Conservation (phyloP, 2,329 filamentous ascomycete genomes). For the Ophioceras dolichostomum region DNA sequence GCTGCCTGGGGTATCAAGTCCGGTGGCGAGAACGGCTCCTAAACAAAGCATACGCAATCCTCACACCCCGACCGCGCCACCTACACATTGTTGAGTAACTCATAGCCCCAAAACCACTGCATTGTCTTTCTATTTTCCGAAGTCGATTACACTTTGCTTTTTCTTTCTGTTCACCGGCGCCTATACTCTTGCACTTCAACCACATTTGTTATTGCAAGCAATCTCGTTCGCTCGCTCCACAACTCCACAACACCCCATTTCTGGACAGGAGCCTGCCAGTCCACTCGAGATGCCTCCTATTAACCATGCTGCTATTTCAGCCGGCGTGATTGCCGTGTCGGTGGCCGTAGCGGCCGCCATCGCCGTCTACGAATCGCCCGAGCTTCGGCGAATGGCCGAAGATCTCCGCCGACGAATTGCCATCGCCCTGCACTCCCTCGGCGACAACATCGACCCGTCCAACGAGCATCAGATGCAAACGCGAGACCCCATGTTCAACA, state of each 20-base stretch:
- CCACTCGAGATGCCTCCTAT: conserved; percentile 35
- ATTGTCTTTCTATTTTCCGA: background rate
- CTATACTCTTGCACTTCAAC: background rate
- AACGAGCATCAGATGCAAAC: too few species aligned
- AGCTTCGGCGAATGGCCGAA: conserved; percentile 48
- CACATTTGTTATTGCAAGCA: background rate
- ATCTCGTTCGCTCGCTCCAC: background rate
- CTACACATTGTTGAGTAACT: too few species aligned
- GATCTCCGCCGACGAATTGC: conserved; percentile 50
- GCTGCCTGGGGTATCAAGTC: background rate
- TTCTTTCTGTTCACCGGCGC: background rate
- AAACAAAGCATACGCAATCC: conserved; percentile 2
- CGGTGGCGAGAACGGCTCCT: background rate
- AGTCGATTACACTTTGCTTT: background rate
- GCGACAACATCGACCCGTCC: conserved; percentile 41
- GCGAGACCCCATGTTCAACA: conserved; percentile 45
- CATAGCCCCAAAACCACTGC: background rate
- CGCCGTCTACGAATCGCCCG: conserved; percentile 51
- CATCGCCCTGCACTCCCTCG: conserved; percentile 44
- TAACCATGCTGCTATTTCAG: conserved; percentile 44
- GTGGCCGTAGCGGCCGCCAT: conserved; percentile 45
- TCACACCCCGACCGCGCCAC: background rate
- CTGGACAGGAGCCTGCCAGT: background rate
- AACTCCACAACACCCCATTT: background rate
- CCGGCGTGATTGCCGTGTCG: conserved; percentile 43